Percentiles rank a stretch among this genome's conserved stretches.
Evolutionary conservation across 495 filamentous ascomycete genomes (phyloP).

Genomic region (Elasticomyces elasticus): DNA sequence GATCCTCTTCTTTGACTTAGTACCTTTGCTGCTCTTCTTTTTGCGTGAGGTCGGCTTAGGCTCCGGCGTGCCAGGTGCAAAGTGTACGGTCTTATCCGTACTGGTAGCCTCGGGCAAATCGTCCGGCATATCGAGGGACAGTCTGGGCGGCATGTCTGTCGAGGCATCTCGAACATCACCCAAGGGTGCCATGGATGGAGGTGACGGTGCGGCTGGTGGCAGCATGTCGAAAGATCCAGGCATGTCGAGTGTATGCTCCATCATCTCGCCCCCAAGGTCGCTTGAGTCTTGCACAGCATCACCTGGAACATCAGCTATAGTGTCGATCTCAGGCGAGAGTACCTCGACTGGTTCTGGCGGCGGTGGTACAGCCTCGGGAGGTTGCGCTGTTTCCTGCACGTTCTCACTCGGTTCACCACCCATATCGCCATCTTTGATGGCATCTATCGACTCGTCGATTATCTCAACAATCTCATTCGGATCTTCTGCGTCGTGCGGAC

Average conservation of each 20-base stretch:
- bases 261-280: not conserved
- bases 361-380: not conserved
- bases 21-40: conserved; percentile 14
- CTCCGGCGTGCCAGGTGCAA: conserved; percentile 19
- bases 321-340: not conserved
- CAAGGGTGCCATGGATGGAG: not conserved
- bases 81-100: conserved; percentile 9
- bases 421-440: not conserved
- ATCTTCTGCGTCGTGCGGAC: not conserved
- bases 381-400: not conserved
- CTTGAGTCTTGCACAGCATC: not conserved
- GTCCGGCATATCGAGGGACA: too few species aligned
- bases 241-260: not conserved
- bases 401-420: not conserved
- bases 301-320: not conserved
- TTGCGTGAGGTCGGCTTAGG: conserved; percentile 14
- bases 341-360: too few species aligned
- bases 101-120: too few species aligned
- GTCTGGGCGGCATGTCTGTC: not conserved
- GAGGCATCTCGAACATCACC: not conserved
- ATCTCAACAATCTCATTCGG: not conserved
- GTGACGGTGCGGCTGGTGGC: not conserved
- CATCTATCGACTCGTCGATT: not conserved
- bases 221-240: not conserved
- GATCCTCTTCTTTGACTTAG: conserved; percentile 13